Conservation (phyloP, 179 eudicot species). For the Beta macrorhiza region DNA sequence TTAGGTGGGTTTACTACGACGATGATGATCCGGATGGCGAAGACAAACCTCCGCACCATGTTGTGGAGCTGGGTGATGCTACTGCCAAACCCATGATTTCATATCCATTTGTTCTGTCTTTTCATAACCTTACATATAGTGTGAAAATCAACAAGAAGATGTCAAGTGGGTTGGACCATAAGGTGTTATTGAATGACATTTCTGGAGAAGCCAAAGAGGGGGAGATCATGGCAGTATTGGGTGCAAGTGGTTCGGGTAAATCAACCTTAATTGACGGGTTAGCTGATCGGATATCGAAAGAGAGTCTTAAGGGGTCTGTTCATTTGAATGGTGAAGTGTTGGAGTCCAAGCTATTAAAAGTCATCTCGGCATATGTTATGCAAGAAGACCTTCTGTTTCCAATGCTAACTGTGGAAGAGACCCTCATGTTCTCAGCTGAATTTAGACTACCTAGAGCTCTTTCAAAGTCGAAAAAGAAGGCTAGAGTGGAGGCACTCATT, state of each 20-base stretch:
- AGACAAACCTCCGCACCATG: conserved; percentile 27
- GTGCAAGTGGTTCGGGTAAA: conserved; percentile 91
- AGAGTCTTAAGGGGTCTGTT: conserved; percentile 59
- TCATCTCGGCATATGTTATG: conserved; percentile 87
- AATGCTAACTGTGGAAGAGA: conserved; percentile 81
- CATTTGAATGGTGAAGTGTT: conserved; percentile 61
- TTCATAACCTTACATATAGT: conserved; percentile 60
- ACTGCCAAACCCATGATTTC: conserved; percentile 4
- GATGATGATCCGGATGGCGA: conserved; percentile 19
- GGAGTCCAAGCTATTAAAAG: conserved; percentile 61
- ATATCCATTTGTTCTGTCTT: conserved; percentile 62
- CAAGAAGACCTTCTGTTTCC: conserved; percentile 86
- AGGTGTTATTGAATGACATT: conserved; percentile 52
- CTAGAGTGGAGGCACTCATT: conserved; percentile 63
- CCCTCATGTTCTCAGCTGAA: conserved; percentile 77
- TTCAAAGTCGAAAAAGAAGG: conserved; percentile 55
- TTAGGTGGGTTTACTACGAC: conserved; percentile 38
- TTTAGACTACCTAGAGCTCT: conserved; percentile 63
- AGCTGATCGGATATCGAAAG: conserved; percentile 59
- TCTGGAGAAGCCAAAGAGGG: conserved; percentile 83
- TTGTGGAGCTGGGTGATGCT: conserved; percentile 27
- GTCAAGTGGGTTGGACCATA: conserved; percentile 20
- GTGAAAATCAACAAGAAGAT: conserved; percentile 43
- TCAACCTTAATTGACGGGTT: conserved; percentile 79
- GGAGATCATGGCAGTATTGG: conserved; percentile 77